A percentile compares a stretch with the other conserved stretches of the same genome.
Evolutionary conservation across 345 rosid species (phyloP).

Genomic region (Erysimum cheiranthoides): DNA sequence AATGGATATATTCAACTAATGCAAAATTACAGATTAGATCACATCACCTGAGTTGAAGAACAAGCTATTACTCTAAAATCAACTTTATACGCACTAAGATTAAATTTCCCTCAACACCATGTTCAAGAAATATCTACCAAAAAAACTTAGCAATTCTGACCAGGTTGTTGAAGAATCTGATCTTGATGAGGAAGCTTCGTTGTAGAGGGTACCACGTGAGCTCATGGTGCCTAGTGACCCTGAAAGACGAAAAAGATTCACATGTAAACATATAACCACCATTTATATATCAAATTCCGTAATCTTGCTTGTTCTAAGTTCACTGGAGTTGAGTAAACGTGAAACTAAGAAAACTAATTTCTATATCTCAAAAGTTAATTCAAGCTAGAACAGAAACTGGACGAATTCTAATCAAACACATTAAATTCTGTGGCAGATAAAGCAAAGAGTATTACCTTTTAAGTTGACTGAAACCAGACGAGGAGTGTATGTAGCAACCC

Average conservation of each 20-base stretch:
- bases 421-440: not conserved
- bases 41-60: not conserved
- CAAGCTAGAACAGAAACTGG: not conserved
- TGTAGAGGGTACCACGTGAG: conserved; percentile 69
- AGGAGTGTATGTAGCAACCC: conserved; percentile 77
- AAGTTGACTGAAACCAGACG: conserved; percentile 75
- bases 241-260: conserved; percentile 43
- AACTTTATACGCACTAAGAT: not conserved
- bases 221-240: conserved; percentile 91
- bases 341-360: not conserved
- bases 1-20: not conserved
- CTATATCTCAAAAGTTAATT: not conserved
- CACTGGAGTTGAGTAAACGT: not conserved
- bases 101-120: not conserved
- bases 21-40: not conserved
- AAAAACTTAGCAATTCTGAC: conserved; percentile 49
- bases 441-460: conserved; percentile 60
- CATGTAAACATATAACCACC: conserved; percentile 7
- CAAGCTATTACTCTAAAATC: not conserved
- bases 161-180: conserved; percentile 64
- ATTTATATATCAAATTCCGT: not conserved
- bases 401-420: not conserved
- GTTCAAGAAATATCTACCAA: conserved; percentile 14
- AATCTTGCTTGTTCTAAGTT: conserved; percentile 18
- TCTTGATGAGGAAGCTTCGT: conserved; percentile 48